phyloP scores from a whole-genome alignment of 2,329 filamentous ascomycete species.

The Neofusicoccum ribis region DNA sequence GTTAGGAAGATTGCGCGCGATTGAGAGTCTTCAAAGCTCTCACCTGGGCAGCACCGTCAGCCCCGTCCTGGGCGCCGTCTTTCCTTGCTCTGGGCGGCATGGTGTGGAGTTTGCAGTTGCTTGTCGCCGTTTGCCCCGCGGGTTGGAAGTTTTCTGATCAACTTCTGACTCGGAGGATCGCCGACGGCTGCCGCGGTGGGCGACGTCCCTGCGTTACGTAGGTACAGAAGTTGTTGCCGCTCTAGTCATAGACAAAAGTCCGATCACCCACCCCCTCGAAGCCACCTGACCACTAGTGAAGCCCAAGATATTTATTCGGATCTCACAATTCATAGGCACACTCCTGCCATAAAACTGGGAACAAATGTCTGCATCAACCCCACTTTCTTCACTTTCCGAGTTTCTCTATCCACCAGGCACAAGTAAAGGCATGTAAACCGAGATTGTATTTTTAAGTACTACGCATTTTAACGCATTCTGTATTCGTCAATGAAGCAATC shows the following conservation, averaged over 20 bases:
- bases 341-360: no score
- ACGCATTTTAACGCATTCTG: not conserved
- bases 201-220: not conserved
- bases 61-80: not conserved
- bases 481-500: not conserved
- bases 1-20: not conserved
- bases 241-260: not conserved
- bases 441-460: not conserved
- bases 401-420: no score
- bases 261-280: no score
- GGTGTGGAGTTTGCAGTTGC: not conserved
- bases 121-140: slow-evolving; percentile 11
- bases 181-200: slow-evolving; percentile 10
- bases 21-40: not conserved
- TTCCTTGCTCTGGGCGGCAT: slow-evolving; percentile 19
- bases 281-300: no score
- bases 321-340: no score
- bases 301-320: no score
- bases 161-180: slow-evolving; percentile 11
- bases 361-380: no score
- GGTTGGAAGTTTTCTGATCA: slow-evolving; percentile 13
- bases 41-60: slow-evolving; percentile 2
- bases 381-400: no score
- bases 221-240: not conserved
- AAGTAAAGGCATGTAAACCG: not conserved